phyloP scores from a whole-genome alignment of 257 asterid genomes.

The Solanum paucissectum region DNA sequence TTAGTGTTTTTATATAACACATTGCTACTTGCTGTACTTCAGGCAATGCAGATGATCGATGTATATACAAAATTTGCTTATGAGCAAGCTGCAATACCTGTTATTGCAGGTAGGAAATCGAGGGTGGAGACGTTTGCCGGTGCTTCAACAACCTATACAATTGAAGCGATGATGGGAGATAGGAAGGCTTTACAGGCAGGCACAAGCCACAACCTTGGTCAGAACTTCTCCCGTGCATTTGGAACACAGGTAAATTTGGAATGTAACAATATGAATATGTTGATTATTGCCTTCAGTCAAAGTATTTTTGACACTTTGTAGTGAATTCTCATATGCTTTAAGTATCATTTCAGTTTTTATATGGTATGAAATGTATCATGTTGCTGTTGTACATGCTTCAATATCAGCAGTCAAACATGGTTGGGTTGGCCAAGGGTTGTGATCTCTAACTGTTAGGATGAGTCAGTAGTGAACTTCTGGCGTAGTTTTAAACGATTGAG shows the following conservation, averaged over 20 bases:
- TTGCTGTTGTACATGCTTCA: not conserved
- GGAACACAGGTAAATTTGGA: conserved; percentile 60
- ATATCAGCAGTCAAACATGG: not conserved
- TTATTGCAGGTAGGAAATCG: conserved; percentile 91
- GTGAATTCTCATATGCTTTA: not conserved
- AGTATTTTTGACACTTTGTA: not conserved
- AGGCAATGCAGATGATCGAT: conserved; percentile 96
- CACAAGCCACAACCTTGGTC: conserved; percentile 98
- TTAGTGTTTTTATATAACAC: conserved; percentile 13
- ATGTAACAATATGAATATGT: not conserved
- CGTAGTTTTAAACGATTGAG: not conserved
- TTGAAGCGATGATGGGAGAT: conserved; percentile 99
- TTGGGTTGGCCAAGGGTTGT: not conserved
- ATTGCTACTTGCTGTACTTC: conserved; percentile 31
- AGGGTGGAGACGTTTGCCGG: conserved; percentile 94
- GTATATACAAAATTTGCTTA: conserved; percentile 81
- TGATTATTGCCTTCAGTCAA: not conserved
- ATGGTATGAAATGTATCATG: not conserved
- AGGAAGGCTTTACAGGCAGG: conserved; percentile 97
- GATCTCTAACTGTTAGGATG: not conserved
- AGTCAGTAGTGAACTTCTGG: not conserved
- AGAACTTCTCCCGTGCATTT: conserved; percentile 94
- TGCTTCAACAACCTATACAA: conserved; percentile 86
- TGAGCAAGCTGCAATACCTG: conserved; percentile 99
- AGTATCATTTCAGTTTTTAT: not conserved